Evolutionary conservation across 768 basidiomycete species (phyloP), one percentile per base, ranked within the genome.

Genomic region (Trametes punicea): DNA sequence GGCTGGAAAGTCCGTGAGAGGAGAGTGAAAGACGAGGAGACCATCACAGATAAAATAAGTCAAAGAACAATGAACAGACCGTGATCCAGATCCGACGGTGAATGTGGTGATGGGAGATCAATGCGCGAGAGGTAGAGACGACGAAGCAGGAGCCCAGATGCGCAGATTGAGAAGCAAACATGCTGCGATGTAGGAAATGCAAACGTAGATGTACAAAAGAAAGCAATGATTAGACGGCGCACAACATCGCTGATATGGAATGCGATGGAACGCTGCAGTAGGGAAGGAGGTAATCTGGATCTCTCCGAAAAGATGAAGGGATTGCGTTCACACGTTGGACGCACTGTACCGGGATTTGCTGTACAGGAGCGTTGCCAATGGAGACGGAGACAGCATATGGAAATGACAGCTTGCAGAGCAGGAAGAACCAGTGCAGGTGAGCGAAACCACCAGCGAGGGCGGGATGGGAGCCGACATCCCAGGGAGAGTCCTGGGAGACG

Each of bases 11-110:
- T 50, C 36, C 48, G n/a, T 39, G 38, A 25, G 21, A 16, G 2
- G 18, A 10, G 31, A 26, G n/a, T 13, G 13, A 38, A 13, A 16
- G 25, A 23, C 36, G 46, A 21, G 46, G 34, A 34, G 49, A 42
- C 7, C 30, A n/a, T 16, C 18, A 29, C 9, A 33, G 50, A 42
- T 11, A 31, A 33, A 31, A 41, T 23, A 52, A 36, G 41, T 34
- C 41, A 45, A 36, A 45, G 31, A 27, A 29, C 26, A 30, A 46
- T 29, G 27, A n/a, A 46, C 6, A 18, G 51, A 45, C 51, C 51
- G 51, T 42, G 42, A 53, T 53, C 51, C 42, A 53, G 51, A 53
- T 46, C 42, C 51, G 51, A 48, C 38, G 31, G n/a, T 8, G 16
- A n/a, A 15, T n/a, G 29, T 13, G n/a, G 11, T 29, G n/a, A 15